phyloP scores from a whole-genome alignment of 2,329 filamentous ascomycete species.

The Alternaria metachromatica region DNA sequence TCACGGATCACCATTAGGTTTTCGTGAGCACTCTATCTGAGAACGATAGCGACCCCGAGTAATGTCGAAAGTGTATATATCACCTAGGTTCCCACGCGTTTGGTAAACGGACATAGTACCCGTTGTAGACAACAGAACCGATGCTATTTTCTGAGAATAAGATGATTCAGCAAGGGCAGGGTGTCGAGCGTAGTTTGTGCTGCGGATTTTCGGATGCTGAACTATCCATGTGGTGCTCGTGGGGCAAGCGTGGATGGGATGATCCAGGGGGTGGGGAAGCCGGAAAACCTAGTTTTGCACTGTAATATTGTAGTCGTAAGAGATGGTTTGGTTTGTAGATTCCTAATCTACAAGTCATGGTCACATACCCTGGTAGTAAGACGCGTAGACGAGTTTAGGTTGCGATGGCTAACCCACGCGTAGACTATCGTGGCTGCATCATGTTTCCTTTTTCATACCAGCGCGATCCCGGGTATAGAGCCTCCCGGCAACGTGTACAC shows the following conservation, averaged over 20 bases:
- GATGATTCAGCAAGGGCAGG: neutral
- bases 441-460: neutral
- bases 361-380: neutral
- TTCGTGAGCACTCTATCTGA: neutral
- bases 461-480: neutral
- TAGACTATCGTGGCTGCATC: neutral
- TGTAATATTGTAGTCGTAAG: neutral
- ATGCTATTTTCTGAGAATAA: neutral
- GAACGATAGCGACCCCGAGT: neutral
- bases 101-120: neutral
- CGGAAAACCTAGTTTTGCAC: neutral
- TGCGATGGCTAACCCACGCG: neutral
- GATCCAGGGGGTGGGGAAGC: neutral
- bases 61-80: neutral
- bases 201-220: neutral
- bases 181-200: neutral
- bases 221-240: constrained; percentile 1
- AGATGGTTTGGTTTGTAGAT: neutral
- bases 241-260: neutral
- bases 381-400: neutral
- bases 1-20: neutral
- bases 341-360: neutral
- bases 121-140: neutral
- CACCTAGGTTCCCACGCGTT: neutral
- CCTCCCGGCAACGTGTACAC: neutral